A percentile compares a stretch with the other conserved stretches of the same genome.
Evolutionary conservation across 2,329 filamentous ascomycete species (phyloP).

Genomic region (Colletotrichum somersetense): DNA sequence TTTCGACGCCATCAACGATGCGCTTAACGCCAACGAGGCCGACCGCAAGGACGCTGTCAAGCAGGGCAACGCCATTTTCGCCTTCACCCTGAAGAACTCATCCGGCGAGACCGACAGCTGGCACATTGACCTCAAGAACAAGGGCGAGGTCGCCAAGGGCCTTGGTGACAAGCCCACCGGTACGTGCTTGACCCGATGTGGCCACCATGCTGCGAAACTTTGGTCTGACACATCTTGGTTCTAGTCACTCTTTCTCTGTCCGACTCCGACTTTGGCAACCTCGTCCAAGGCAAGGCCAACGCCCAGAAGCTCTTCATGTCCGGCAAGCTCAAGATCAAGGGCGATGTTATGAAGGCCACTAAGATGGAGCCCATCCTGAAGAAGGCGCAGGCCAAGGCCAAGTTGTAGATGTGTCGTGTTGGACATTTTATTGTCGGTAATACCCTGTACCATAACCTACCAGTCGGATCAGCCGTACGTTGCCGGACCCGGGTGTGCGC

Average conservation of each 20-base stretch:
- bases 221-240: not conserved
- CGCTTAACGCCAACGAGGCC: conserved; percentile 75
- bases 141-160: conserved; percentile 84
- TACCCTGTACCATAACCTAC: conserved; percentile 42
- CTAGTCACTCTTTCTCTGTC: conserved; percentile 87
- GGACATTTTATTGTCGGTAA: conserved; percentile 33
- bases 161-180: conserved; percentile 84
- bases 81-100: conserved; percentile 92
- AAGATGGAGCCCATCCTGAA: conserved; percentile 94
- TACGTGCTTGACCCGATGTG: conserved; percentile 57
- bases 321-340: conserved; percentile 99
- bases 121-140: conserved; percentile 96
- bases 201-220: not conserved
- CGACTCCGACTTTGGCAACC: conserved; percentile 87
- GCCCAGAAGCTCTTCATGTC: conserved; percentile 97
- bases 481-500: conserved; percentile 26
- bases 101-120: conserved; percentile 85
- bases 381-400: conserved; percentile 86
- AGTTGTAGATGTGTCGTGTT: conserved; percentile 72
- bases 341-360: conserved; percentile 98
- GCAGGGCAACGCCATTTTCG: conserved; percentile 87
- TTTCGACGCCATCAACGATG: conserved; percentile 87
- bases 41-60: conserved; percentile 91
- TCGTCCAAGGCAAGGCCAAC: conserved; percentile 90
- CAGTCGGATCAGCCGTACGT: not conserved